Evolutionary conservation across 768 basidiomycete species (phyloP).

Genomic region (Suillus clintonianus): DNA sequence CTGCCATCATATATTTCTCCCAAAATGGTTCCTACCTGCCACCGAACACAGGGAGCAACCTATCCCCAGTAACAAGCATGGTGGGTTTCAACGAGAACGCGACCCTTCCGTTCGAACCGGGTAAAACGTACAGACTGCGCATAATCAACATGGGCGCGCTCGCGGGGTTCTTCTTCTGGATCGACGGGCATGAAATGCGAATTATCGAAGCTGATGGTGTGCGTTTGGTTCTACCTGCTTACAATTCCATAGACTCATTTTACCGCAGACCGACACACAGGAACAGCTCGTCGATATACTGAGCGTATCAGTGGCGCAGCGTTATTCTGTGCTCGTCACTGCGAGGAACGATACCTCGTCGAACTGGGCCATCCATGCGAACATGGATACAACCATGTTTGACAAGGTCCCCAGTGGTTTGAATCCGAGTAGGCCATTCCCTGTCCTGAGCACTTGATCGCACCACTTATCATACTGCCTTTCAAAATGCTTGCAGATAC

Average conservation of each 20-base stretch:
- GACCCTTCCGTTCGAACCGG: constrained; percentile 76
- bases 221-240: constrained; percentile 25
- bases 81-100: constrained; percentile 90
- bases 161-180: constrained; percentile 80
- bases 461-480: neutral
- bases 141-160: constrained; percentile 84
- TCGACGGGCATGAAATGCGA: constrained; percentile 84
- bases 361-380: constrained; percentile 90
- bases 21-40: constrained; percentile 73
- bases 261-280: constrained; percentile 70
- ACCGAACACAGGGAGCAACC: constrained; percentile 51
- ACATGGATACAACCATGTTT: constrained; percentile 92
- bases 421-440: constrained; percentile 61
- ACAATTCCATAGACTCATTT: neutral
- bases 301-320: constrained; percentile 81
- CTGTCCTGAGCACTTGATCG: neutral
- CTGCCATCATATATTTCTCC: constrained; percentile 81
- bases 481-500: constrained; percentile 50
- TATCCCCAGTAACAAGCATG: constrained; percentile 47
- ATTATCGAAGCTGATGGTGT: constrained; percentile 87
- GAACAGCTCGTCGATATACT: constrained; percentile 73
- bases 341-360: constrained; percentile 82
- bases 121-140: constrained; percentile 88
- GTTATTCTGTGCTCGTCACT: constrained; percentile 90
- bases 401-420: constrained; percentile 74